Evolutionary conservation across 2,329 filamentous ascomycete genomes (phyloP).

Genomic region (Clonostachys rhizophaga): DNA sequence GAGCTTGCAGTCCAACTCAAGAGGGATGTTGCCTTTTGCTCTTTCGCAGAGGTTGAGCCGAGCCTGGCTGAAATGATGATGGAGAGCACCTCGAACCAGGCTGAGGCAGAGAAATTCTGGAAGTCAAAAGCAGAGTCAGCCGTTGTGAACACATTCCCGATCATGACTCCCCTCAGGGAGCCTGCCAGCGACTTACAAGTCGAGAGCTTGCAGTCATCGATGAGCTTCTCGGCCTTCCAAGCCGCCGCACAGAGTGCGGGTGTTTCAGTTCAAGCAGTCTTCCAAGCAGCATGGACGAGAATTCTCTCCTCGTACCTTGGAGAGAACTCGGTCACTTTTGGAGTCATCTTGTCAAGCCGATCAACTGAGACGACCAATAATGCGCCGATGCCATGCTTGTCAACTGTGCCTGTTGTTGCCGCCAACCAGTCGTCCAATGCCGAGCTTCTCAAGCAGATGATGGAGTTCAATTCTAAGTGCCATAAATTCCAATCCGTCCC

Average conservation of each 20-base stretch:
- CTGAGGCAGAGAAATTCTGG: slow-evolving; percentile 58
- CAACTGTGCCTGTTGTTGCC: slow-evolving; percentile 72
- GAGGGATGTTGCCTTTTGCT: slow-evolving; percentile 3
- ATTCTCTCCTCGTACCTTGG: slow-evolving; percentile 74
- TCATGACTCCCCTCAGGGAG: slow-evolving; percentile 60
- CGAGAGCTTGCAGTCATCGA: slow-evolving; percentile 25
- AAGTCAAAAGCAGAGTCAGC: slow-evolving; percentile 41
- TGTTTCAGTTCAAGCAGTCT: slow-evolving; percentile 71
- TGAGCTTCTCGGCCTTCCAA: slow-evolving; percentile 44
- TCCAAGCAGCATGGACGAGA: slow-evolving; percentile 75
- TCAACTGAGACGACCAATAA: slow-evolving; percentile 53
- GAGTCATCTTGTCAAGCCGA: slow-evolving; percentile 74
- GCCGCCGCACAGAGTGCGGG: slow-evolving; percentile 47
- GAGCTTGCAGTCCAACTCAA: slow-evolving; percentile 40
- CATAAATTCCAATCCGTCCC: slow-evolving; percentile 69
- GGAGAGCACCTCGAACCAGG: slow-evolving; percentile 15
- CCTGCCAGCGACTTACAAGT: slow-evolving; percentile 21
- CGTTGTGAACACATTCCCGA: slow-evolving; percentile 68
- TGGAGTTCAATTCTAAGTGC: slow-evolving; percentile 59
- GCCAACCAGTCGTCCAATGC: slow-evolving; percentile 46
- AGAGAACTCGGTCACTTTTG: slow-evolving; percentile 70
- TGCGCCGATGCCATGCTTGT: slow-evolving; percentile 72
- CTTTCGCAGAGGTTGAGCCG: slow-evolving; percentile 17
- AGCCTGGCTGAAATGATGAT: slow-evolving; percentile 36
- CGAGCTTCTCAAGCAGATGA: slow-evolving; percentile 56